phyloP scores from a whole-genome alignment of 805 yeast genomes.

The Suhomyces tanzawaensis region DNA sequence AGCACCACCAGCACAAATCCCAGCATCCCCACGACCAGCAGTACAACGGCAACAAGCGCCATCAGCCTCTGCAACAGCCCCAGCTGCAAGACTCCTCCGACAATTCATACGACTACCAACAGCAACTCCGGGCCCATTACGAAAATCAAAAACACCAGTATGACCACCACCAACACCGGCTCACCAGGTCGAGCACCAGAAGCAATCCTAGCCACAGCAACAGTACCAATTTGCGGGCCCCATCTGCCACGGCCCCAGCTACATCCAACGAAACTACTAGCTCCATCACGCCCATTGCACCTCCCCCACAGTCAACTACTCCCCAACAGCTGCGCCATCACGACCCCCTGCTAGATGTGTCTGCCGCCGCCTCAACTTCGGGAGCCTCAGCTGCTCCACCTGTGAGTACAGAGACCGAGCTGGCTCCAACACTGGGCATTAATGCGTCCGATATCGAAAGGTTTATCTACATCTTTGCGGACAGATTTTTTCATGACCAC shows the following conservation, averaged over 20 bases:
- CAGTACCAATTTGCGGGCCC: constrained; percentile 1
- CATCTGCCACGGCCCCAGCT: background rate
- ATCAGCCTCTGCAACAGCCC: constrained; percentile 1
- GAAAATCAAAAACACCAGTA: constrained; percentile 22
- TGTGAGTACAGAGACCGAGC: constrained; percentile 2
- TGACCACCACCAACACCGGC: constrained; percentile 7
- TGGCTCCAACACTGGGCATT: constrained; percentile 8
- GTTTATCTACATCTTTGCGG: constrained; percentile 41
- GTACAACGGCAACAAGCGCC: constrained; percentile 1
- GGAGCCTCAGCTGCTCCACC: background rate
- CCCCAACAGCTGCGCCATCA: constrained; percentile 6
- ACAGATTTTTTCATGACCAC: constrained; percentile 39
- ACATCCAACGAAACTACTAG: background rate
- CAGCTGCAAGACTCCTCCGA: constrained; percentile 5
- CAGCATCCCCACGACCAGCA: background rate
- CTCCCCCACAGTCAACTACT: constrained; percentile 1
- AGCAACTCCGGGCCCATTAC: constrained; percentile 23
- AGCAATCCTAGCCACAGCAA: constrained; percentile 1
- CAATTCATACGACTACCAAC: constrained; percentile 18
- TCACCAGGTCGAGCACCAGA: constrained; percentile 7
- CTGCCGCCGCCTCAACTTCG: constrained; percentile 1
- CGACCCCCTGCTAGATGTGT: constrained; percentile 2
- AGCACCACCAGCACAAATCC: constrained; percentile 1
- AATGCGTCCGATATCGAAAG: constrained; percentile 34
- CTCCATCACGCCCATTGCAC: constrained; percentile 1